phyloP scores from a whole-genome alignment of 1,284 basidiomycete genomes.

The Rhodotorula mucilaginosa region DNA sequence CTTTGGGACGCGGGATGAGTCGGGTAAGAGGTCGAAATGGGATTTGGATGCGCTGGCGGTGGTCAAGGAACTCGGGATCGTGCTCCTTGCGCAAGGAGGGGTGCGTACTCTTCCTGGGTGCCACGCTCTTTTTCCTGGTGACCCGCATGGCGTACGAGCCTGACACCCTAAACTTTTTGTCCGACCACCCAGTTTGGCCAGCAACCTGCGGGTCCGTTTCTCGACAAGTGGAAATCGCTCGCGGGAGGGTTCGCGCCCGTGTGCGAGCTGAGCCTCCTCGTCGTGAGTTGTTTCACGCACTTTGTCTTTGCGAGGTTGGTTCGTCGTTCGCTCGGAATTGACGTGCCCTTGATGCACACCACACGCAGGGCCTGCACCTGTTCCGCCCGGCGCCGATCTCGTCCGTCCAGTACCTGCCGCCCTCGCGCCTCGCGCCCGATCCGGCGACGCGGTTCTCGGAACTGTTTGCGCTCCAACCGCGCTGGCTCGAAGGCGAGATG shows the following conservation, averaged over 20 bases:
- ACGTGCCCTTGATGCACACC: no score
- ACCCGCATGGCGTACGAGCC: neutral
- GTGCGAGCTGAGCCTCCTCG: constrained; percentile 63
- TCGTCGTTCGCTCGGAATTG: neutral
- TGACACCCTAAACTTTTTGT: neutral
- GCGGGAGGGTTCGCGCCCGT: constrained; percentile 68
- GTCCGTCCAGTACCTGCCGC: constrained; percentile 67
- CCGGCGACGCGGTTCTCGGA: constrained; percentile 74
- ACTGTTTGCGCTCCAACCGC: constrained; percentile 70
- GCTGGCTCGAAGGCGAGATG: constrained; percentile 78
- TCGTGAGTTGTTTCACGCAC: constrained; percentile 54
- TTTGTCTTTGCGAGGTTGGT: no score
- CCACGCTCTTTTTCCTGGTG: neutral
- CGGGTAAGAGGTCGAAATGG: constrained; percentile 54
- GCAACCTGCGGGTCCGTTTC: constrained; percentile 58
- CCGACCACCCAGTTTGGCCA: constrained; percentile 56
- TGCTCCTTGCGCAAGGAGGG: constrained; percentile 63
- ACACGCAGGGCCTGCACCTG: constrained; percentile 18
- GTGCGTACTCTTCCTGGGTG: constrained; percentile 51
- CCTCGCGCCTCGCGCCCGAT: constrained; percentile 66
- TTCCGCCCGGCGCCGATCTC: constrained; percentile 32
- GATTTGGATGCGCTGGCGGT: constrained; percentile 60
- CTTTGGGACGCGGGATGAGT: constrained; percentile 62
- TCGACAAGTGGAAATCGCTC: constrained; percentile 67
- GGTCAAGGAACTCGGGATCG: constrained; percentile 67